Base-by-base conservation (phyloP, 257 asterid species). In the Ligustrum vulgare region DNA sequence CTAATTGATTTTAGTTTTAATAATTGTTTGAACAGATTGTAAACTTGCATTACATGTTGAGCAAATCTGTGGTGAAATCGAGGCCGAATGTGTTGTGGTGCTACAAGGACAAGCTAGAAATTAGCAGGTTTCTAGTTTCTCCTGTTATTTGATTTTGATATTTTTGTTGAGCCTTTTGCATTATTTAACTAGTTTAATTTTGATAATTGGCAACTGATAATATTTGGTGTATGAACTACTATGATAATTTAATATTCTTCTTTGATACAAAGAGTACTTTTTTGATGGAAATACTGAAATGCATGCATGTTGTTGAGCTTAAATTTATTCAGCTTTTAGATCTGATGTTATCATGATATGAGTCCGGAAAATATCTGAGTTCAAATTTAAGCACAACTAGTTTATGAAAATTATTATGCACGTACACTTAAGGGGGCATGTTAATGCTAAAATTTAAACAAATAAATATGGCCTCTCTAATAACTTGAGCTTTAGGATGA, bases 51-150 rank as follows among this genome's bases (percentile, higher is more conserved):
- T 70, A 80, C 23, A 86, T 95, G 91, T 78, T 93, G 77, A 83
- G 86, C 69, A 89, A 95, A 72, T 87, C 98, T 5, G 84, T 84
- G 79, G 91, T 78, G 34, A 91, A 88, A 86, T 76, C 97, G 5
- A 82, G 89, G 75, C 99, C 98, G 32, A 85, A 67, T 8, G 99
- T 91, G 76, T 76, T 95, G 63, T 95, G 99, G 99, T 95, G 99
- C 85, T 95, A 93, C 84, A 91, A 82, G 91, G 96, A 95, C 76
- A 89, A 95, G 75, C 97, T 93, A 34, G 97, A 95, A 63, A 86
- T 95, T 25, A 94, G 98, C 93, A 92, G 98, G 98, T 93, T 45
- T 12, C 22, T 43, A 32, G 15, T 1, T 76, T 18, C 67, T 60
- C 67, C 34, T 2, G 15, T 60, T 8, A 22, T 60, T 60, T 60